phyloP scores from a whole-genome alignment of 2,329 filamentous ascomycete genomes.

The Rhynchosporium agropyri region DNA sequence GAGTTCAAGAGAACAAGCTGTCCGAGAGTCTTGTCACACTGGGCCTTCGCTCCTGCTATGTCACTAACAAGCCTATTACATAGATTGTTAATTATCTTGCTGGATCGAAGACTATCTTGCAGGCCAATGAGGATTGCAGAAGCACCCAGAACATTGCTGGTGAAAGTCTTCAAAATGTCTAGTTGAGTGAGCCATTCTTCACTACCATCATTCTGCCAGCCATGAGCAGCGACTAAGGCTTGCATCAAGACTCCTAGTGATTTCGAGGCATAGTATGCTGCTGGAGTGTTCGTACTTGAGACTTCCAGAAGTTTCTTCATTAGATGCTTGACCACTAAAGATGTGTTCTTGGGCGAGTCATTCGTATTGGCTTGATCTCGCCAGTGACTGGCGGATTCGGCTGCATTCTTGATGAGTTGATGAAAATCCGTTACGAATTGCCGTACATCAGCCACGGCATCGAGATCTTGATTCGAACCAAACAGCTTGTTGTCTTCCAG shows the following conservation, averaged over 20 bases:
- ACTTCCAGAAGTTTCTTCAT: slow-evolving; percentile 50
- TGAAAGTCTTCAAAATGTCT: slow-evolving; percentile 51
- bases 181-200: slow-evolving; percentile 53
- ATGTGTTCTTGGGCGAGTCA: slow-evolving; percentile 39
- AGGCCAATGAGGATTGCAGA: slow-evolving; percentile 56
- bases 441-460: slow-evolving; percentile 35
- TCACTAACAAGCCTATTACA: slow-evolving; percentile 64
- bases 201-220: slow-evolving; percentile 46
- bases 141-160: slow-evolving; percentile 52
- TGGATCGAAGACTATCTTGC: slow-evolving; percentile 50
- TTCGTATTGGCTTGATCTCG: slow-evolving; percentile 24
- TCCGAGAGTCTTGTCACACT: slow-evolving; percentile 50
- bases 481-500: slow-evolving; percentile 52
- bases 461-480: slow-evolving; percentile 45
- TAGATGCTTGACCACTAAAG: slow-evolving; percentile 47
- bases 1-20: slow-evolving; percentile 58
- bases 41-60: slow-evolving; percentile 52
- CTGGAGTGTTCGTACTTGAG: slow-evolving; percentile 47
- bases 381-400: slow-evolving; percentile 51
- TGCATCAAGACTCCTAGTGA: slow-evolving; percentile 55
- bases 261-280: slow-evolving; percentile 56
- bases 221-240: slow-evolving; percentile 51
- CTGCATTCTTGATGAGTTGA: slow-evolving; percentile 17
- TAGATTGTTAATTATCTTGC: slow-evolving; percentile 54
- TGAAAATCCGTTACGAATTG: slow-evolving; percentile 27